Evolutionary conservation across 441 rosid genomes (phyloP).

Genomic region (Arabidopsis lyrata): DNA sequence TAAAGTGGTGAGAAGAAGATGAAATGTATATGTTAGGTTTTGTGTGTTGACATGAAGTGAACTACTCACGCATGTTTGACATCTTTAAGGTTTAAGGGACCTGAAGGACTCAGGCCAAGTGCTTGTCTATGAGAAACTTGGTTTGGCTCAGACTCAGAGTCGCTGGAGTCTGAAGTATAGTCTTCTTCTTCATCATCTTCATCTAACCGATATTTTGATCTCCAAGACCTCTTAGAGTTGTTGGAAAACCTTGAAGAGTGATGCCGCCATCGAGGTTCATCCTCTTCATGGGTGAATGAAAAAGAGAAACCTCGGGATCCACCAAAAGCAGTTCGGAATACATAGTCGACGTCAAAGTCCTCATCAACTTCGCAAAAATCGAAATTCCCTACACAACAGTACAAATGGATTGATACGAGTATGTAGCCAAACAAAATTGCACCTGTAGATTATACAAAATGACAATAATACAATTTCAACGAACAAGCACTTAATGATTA

Average conservation of each 20-base stretch:
- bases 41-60: constrained; percentile 28
- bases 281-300: constrained; percentile 73
- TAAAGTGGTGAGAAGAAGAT: constrained; percentile 59
- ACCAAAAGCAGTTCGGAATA: constrained; percentile 71
- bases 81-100: constrained; percentile 79
- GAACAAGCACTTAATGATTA: neutral
- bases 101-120: constrained; percentile 76
- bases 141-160: constrained; percentile 50
- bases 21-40: constrained; percentile 37
- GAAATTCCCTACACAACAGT: constrained; percentile 55
- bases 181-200: constrained; percentile 55
- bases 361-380: constrained; percentile 69
- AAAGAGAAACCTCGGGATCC: constrained; percentile 60
- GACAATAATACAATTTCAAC: neutral
- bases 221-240: constrained; percentile 49
- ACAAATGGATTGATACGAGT: constrained; percentile 4
- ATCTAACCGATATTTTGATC: constrained; percentile 48
- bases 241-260: constrained; percentile 54
- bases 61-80: constrained; percentile 81
- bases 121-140: constrained; percentile 71
- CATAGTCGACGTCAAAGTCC: constrained; percentile 56
- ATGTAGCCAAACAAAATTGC: constrained; percentile 11
- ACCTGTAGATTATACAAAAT: neutral
- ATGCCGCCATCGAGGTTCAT: constrained; percentile 51
- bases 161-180: constrained; percentile 53